These are phyloP conservation scores for Cornus kousa DNA, from an alignment of 148 eudicot genomes.

Conservation along the genomic window DNA sequence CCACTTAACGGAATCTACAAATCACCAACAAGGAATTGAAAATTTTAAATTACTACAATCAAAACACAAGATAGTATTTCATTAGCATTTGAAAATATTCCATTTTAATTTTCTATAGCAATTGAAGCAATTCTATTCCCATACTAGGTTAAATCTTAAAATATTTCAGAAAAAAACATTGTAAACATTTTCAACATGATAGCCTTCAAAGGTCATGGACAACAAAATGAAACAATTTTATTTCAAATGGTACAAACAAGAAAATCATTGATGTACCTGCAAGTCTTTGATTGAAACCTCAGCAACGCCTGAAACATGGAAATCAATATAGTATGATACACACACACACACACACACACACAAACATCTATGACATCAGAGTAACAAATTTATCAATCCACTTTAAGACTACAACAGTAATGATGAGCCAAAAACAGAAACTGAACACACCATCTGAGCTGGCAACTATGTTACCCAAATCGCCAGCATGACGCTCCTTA, in stretches of 20 bases:
- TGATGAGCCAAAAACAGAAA: not conserved
- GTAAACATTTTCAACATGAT: not conserved
- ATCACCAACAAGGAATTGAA: not conserved
- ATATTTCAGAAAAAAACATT: not conserved
- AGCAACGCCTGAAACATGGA: conserved; percentile 60
- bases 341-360: too few relatives aligned
- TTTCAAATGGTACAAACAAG: not conserved
- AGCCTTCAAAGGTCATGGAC: not conserved
- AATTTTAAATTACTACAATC: too few relatives aligned
- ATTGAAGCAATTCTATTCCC: not conserved
- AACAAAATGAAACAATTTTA: not conserved
- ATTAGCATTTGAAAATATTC: not conserved
- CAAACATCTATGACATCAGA: not conserved
- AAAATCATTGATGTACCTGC: conserved; percentile 37
- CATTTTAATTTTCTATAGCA: not conserved
- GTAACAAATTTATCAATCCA: not conserved
- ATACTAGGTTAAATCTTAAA: not conserved
- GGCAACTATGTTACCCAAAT: conserved; percentile 88
- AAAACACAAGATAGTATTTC: not conserved
- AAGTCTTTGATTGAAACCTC: conserved; percentile 63
- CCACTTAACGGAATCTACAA: conserved; percentile 70
- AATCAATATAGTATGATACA: not conserved
- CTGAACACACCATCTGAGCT: conserved; percentile 57
- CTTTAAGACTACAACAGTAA: not conserved
- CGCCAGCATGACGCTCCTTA: conserved; percentile 81